A percentile compares a stretch with the other conserved stretches of the same genome.
Evolutionary conservation across 768 basidiomycete genomes (phyloP).

Genomic region (Termitomyces sp.): DNA sequence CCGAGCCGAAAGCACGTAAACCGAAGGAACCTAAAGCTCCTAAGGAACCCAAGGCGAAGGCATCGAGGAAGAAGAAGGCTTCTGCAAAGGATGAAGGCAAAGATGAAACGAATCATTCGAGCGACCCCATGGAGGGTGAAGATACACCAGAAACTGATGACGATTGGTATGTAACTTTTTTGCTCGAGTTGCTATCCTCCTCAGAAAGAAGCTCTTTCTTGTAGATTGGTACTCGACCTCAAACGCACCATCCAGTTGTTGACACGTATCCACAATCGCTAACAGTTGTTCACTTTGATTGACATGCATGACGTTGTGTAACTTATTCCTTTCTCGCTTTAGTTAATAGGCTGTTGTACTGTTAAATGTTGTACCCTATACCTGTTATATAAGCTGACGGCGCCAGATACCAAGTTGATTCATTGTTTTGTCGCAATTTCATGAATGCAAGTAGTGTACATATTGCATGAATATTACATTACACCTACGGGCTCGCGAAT

Average conservation of each 20-base stretch:
- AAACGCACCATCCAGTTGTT: not conserved
- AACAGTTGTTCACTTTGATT: not conserved
- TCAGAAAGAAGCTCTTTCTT: not conserved
- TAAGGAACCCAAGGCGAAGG: constrained; percentile 22
- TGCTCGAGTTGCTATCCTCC: not conserved
- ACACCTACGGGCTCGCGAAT: not conserved
- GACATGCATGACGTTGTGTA: not conserved
- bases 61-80: constrained; percentile 17
- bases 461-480: not conserved
- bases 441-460: not conserved
- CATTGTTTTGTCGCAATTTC: not conserved
- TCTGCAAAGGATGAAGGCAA: constrained; percentile 7
- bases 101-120: not conserved
- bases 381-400: not conserved
- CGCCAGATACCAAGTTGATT: not conserved
- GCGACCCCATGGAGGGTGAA: constrained; percentile 8
- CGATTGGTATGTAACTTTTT: constrained; percentile 1
- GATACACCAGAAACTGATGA: constrained; percentile 1
- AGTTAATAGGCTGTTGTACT: constrained; percentile 3
- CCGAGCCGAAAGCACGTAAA: constrained; percentile 41
- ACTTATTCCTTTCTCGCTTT: constrained; percentile 6
- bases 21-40: constrained; percentile 31
- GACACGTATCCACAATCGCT: not conserved
- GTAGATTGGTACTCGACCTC: not conserved
- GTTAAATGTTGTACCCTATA: constrained; percentile 7